Base-by-base conservation (phyloP, 371 early-diverging fungal species). In the Mortierella sp. region DNA sequence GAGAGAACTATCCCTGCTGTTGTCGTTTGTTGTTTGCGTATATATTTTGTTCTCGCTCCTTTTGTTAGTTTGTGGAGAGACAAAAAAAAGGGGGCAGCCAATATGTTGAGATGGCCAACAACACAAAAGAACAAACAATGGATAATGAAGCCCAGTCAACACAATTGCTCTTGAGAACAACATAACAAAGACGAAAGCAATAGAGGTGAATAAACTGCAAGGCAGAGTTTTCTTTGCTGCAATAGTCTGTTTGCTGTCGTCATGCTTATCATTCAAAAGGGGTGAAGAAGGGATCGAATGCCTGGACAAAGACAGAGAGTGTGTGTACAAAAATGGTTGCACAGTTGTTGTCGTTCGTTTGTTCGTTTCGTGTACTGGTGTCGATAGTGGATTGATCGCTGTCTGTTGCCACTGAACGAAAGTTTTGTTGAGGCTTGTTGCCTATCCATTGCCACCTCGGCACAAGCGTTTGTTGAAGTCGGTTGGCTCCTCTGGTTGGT, bases 11-110 rank as follows among this genome's bases (percentile, higher is more conserved):
- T 32, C 21, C 44, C 1, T n/a, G 70, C 7, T 43, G 70, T 46
- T 27, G 18, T 63, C 12, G 55, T 24, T 63, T 63, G 63, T 63
- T 63, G 63, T 35, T 63, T 35, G 24, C 54, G 54, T 27, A 35
- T 56, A n/a, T 35, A 24, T 21, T 6, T 32, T 32, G 3, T 60
- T 32, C 21, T 38, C 16, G 65, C 32, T 60, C 63, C 27, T 24
- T 56, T 56, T n/a, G 60, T 60, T 29, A 29, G 32, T 14, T 71
- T 18, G 32, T 71, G 32, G 48, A 71, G 71, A 75, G 14, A 73
- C 11, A 55, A 72, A 72, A 75, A 29, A 74, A 78, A 16, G 41
- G 54, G 46, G 24, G 56, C 10, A n/a, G 56, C 18, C 32, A 49
- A n/a, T 4, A 38, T 48, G 65, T 38, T 38, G 38, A 38, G 21